Base-by-base conservation (phyloP, 352 stramenopile genomes). In the Globisporangium nagaii region DNA sequence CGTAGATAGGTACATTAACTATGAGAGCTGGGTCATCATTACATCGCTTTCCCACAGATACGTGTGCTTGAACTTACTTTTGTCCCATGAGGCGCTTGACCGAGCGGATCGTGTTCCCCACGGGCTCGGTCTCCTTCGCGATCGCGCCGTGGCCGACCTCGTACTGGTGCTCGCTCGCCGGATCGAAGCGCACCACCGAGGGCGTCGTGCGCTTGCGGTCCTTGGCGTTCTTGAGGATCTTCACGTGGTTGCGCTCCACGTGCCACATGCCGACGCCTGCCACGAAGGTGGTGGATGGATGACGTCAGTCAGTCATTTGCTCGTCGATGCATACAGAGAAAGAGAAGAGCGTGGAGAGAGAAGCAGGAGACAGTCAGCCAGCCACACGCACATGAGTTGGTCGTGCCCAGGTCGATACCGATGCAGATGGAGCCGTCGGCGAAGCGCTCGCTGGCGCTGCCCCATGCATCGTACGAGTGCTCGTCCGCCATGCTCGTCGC, bases 341-440 rank as follows among this genome's bases (percentile, higher is more conserved):
- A 28, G 7, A 17, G 34, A 25, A 17, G 19, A 49, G 17, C 40
- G n/a, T n/a, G n/a, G n/a, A n/a, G n/a, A n/a, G n/a, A n/a, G n/a
- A n/a, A 58, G 36, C 20, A 30, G 2, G 27, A 31, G 35, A 47
- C 30, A 50, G 50, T 51, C 8, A 53, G 17, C 4, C 4, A 42
- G 15, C 2, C 17, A 17, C 6, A 56, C 65, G 63, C 64, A 92
- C 97, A 99, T 17, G 95, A 99, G 81, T 99, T 99, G 24, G 98
- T 99, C 9, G 98, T 99, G 68, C 98, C 98, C 55, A 99, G 83
- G 83, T 99, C 98, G 68, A 99, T 99, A 57, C 98, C 98, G 57
- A 99, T 98, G 61, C 80, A 92, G 46, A 90, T 71, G 39, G 68
- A 73, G 53, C 79, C 82, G 49, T 93, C 70, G 10, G 70, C 70